A percentile compares a stretch with the other conserved stretches of the same genome.
Evolutionary conservation across 768 basidiomycete species (phyloP).

Genomic region (Lactarius hatsudake): DNA sequence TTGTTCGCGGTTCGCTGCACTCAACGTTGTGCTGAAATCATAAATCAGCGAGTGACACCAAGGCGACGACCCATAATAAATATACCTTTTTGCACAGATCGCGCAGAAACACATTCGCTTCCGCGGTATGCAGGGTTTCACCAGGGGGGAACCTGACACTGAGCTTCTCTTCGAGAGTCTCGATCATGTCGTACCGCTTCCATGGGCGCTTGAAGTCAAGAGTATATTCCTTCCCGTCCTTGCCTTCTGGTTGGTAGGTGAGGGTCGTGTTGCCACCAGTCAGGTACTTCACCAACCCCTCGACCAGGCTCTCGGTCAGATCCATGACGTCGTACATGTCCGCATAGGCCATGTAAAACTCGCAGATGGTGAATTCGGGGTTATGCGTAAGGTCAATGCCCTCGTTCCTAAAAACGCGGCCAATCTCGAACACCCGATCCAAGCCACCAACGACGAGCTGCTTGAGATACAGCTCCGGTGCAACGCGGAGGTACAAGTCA

Average conservation of each 20-base stretch:
- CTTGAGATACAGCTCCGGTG: slow-evolving; percentile 98
- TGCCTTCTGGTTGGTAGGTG: slow-evolving; percentile 90
- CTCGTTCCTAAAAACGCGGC: slow-evolving; percentile 96
- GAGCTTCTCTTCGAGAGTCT: slow-evolving; percentile 91
- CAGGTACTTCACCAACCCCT: slow-evolving; percentile 86
- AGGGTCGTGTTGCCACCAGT: slow-evolving; percentile 79
- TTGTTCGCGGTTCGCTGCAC: slow-evolving; percentile 94
- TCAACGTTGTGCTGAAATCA: slow-evolving; percentile 82
- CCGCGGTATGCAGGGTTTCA: slow-evolving; percentile 80
- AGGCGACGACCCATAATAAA: not conserved
- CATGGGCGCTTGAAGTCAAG: slow-evolving; percentile 92
- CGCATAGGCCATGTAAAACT: slow-evolving; percentile 99
- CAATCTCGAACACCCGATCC: slow-evolving; percentile 98
- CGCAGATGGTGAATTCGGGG: slow-evolving; percentile 98
- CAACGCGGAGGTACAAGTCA: slow-evolving; percentile 95
- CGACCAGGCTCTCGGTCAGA: slow-evolving; percentile 85
- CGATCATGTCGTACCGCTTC: slow-evolving; percentile 99
- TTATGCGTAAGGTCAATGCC: slow-evolving; percentile 99
- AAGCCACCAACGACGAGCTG: slow-evolving; percentile 95
- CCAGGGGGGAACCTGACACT: slow-evolving; percentile 90
- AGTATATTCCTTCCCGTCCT: slow-evolving; percentile 71
- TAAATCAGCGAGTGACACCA: not conserved
- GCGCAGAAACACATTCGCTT: slow-evolving; percentile 85
- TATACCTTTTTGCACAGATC: slow-evolving; percentile 81
- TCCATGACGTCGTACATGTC: slow-evolving; percentile 99